Conservation (phyloP, 495 filamentous ascomycete genomes). For the Podospora pseudopauciseta region DNA sequence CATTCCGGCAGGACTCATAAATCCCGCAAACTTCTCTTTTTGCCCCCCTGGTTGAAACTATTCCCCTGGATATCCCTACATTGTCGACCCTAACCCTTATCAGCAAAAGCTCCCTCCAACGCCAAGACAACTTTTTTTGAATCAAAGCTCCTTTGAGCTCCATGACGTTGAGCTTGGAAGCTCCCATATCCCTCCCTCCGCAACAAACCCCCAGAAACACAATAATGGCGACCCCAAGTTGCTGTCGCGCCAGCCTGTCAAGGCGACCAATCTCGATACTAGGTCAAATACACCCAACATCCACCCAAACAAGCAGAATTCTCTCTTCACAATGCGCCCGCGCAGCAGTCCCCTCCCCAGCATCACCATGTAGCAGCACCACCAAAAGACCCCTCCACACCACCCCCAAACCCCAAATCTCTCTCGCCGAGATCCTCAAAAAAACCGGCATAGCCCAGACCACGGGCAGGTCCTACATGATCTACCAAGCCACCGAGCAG, state of each 20-base stretch:
- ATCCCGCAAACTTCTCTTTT: background rate
- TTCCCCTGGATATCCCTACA: background rate
- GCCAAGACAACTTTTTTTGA: conserved; percentile 13
- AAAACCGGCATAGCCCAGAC: conserved; percentile 9
- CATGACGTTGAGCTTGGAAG: conserved; percentile 11
- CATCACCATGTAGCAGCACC: background rate
- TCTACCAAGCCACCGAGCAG: conserved; percentile 63
- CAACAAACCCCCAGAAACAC: background rate
- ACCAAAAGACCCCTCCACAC: conserved; percentile 16
- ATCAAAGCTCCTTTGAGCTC: conserved; percentile 11
- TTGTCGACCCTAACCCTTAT: conserved; percentile 28
- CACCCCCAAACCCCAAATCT: background rate
- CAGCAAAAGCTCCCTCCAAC: background rate
- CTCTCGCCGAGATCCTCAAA: conserved; percentile 10
- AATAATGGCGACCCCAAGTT: conserved; percentile 30
- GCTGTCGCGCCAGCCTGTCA: conserved; percentile 24
- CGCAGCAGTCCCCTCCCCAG: background rate
- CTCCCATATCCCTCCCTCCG: conserved; percentile 6
- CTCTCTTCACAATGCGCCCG: conserved; percentile 3
- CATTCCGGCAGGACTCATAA: background rate
- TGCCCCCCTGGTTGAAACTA: no score
- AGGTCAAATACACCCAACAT: conserved; percentile 5
- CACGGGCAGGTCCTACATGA: conserved; percentile 22
- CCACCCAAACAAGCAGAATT: background rate
- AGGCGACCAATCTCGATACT: conserved; percentile 18